phyloP scores from a whole-genome alignment of 2,329 filamentous ascomycete genomes.

The Taxawa tesnikishii region DNA sequence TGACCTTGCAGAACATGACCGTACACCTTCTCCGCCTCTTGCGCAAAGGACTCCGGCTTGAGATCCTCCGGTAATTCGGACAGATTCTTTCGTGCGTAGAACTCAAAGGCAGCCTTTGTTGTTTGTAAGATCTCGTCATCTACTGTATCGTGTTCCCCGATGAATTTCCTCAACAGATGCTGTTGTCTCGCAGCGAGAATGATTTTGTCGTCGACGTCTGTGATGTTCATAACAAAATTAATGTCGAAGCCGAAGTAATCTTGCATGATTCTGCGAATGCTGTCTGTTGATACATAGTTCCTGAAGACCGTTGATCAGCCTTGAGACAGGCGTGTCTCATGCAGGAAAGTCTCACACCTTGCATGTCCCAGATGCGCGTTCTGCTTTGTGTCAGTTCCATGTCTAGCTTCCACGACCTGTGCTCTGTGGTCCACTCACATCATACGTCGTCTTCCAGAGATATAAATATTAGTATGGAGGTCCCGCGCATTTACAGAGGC shows the following conservation, averaged over 20 bases:
- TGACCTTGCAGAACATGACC: constrained; percentile 42
- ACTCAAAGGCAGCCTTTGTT: constrained; percentile 38
- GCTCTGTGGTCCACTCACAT: too few relatives aligned
- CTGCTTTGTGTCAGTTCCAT: too few relatives aligned
- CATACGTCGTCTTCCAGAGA: too few relatives aligned
- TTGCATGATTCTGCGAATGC: constrained; percentile 68
- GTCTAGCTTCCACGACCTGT: too few relatives aligned
- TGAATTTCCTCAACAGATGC: constrained; percentile 61
- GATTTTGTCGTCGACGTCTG: constrained; percentile 59
- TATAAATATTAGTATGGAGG: too few relatives aligned
- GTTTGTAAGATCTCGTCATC: constrained; percentile 36
- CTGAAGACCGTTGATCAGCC: too few relatives aligned
- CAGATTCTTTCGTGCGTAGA: constrained; percentile 58
- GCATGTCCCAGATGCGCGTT: constrained; percentile 66
- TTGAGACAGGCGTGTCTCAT: too few relatives aligned
- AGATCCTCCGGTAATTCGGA: constrained; percentile 34
- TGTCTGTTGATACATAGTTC: constrained; percentile 86
- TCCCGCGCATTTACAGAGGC: too few relatives aligned
- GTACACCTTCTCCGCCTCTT: constrained; percentile 39
- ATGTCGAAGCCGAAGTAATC: constrained; percentile 77
- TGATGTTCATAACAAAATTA: constrained; percentile 87
- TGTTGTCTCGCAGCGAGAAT: constrained; percentile 60
- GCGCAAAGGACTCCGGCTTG: constrained; percentile 33
- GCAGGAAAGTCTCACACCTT: too few relatives aligned
- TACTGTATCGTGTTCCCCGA: constrained; percentile 32